These are phyloP conservation scores for Candida tunisiensis DNA, from an alignment of 1,139 yeast species.

Conservation along the genomic window DNA sequence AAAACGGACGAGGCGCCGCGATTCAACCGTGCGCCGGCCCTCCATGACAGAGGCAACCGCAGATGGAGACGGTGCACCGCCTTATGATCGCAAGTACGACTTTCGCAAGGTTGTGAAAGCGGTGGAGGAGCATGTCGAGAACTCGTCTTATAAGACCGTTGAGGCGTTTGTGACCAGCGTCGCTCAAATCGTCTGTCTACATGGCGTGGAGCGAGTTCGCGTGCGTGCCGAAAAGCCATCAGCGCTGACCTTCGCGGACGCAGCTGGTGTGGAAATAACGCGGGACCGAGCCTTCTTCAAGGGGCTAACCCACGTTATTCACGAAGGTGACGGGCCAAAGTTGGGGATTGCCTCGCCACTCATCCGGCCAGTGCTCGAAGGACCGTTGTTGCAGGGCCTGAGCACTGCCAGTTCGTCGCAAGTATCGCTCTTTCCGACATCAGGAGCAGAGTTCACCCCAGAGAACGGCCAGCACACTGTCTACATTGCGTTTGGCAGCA, in stretches of 20 bases:
- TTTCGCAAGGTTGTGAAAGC: constrained; percentile 15
- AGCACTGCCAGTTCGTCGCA: too few relatives aligned
- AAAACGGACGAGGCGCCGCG: too few relatives aligned
- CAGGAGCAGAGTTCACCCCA: neutral
- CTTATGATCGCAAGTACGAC: constrained; percentile 14
- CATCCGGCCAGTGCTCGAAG: too few relatives aligned
- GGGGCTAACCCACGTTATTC: too few relatives aligned
- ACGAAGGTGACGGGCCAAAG: too few relatives aligned
- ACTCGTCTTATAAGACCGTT: constrained; percentile 71
- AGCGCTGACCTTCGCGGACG: constrained; percentile 73
- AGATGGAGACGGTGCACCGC: constrained; percentile 10
- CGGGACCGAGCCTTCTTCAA: constrained; percentile 30
- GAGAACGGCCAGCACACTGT: constrained; percentile 29
- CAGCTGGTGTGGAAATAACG: constrained; percentile 71
- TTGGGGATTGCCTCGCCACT: too few relatives aligned
- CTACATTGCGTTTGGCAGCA: constrained; percentile 80
- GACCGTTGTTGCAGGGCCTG: too few relatives aligned
- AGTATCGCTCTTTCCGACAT: too few relatives aligned
- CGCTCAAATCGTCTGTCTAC: constrained; percentile 37
- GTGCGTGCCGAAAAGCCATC: constrained; percentile 73
- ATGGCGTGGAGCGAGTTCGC: constrained; percentile 24
- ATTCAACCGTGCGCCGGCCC: too few relatives aligned
- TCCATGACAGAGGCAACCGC: constrained; percentile 5
- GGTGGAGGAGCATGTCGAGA: constrained; percentile 40
- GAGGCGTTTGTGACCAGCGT: constrained; percentile 76